These are phyloP conservation scores for Citrullus amarus DNA, from an alignment of 306 rosid species.

Conservation along the genomic window DNA sequence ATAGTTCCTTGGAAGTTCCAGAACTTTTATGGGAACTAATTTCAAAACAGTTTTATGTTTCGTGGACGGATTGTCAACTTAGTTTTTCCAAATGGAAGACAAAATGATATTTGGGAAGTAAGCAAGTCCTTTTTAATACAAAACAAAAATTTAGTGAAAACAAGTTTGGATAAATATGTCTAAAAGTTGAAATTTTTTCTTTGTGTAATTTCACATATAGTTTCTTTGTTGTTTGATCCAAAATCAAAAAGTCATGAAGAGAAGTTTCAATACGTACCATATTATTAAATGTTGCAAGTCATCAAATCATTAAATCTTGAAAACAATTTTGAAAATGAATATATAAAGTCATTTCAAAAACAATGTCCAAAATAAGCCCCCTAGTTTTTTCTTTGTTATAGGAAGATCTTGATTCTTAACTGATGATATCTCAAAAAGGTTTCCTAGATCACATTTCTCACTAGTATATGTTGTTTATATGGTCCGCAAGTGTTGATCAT, in stretches of 20 bases:
- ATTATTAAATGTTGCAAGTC: not conserved
- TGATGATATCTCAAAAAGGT: not conserved
- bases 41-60: no score
- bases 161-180: no score
- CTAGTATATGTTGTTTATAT: not conserved
- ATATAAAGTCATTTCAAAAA: not conserved
- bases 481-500: not conserved
- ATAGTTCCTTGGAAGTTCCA: no score
- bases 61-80: no score
- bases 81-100: no score
- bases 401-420: not conserved
- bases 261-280: not conserved
- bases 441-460: not conserved
- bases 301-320: not conserved
- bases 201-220: not conserved
- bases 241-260: not conserved
- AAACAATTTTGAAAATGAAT: not conserved
- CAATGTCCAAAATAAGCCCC: not conserved
- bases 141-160: no score
- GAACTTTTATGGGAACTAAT: no score
- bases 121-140: no score
- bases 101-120: no score
- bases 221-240: not conserved
- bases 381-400: not conserved
- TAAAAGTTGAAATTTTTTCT: no score